A percentile compares a stretch with the other conserved stretches of the same genome.
These are phyloP conservation scores for Heterobasidion parviporum DNA, from an alignment of 1,284 basidiomycete genomes.

Conservation along the genomic window DNA sequence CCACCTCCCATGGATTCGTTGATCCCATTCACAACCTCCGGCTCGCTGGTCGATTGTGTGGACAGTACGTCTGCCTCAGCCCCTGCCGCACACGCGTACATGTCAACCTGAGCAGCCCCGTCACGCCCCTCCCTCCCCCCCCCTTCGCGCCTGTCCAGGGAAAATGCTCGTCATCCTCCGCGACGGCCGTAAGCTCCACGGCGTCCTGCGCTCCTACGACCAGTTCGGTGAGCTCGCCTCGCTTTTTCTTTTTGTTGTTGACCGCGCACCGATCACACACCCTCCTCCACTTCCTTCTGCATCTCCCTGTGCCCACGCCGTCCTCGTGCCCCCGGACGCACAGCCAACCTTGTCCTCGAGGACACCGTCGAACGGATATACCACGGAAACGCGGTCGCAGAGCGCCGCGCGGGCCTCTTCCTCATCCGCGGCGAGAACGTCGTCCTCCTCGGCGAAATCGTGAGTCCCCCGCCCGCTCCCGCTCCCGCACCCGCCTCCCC, in stretches of 20 bases:
- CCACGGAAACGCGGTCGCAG: slow-evolving; percentile 72
- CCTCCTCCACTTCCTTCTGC: neutral
- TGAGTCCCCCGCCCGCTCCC: slow-evolving; percentile 36
- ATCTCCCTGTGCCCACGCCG: neutral
- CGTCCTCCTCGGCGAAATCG: slow-evolving; percentile 93
- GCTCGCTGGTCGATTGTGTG: slow-evolving; percentile 94
- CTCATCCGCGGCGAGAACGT: slow-evolving; percentile 98
- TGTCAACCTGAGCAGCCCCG: slow-evolving; percentile 40
- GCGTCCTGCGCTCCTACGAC: slow-evolving; percentile 95
- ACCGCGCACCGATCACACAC: neutral
- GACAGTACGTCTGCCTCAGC: slow-evolving; percentile 86
- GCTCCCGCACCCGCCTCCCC: neutral
- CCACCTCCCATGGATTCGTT: slow-evolving; percentile 72
- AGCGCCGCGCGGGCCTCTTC: slow-evolving; percentile 83
- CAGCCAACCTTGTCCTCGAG: slow-evolving; percentile 91
- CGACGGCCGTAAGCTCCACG: slow-evolving; percentile 94
- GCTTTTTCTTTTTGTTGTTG: neutral
- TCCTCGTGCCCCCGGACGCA: neutral
- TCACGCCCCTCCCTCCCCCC: slow-evolving; percentile 15
- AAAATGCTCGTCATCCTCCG: slow-evolving; percentile 97
- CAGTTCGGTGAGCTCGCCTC: slow-evolving; percentile 78
- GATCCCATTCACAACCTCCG: slow-evolving; percentile 95
- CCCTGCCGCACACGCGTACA: slow-evolving; percentile 31
- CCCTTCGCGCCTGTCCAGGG: slow-evolving; percentile 45
- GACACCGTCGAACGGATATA: slow-evolving; percentile 87